Evolutionary conservation across 73 alveolate genomes (phyloP).

Genomic region (Paramecium sexaurelia): DNA sequence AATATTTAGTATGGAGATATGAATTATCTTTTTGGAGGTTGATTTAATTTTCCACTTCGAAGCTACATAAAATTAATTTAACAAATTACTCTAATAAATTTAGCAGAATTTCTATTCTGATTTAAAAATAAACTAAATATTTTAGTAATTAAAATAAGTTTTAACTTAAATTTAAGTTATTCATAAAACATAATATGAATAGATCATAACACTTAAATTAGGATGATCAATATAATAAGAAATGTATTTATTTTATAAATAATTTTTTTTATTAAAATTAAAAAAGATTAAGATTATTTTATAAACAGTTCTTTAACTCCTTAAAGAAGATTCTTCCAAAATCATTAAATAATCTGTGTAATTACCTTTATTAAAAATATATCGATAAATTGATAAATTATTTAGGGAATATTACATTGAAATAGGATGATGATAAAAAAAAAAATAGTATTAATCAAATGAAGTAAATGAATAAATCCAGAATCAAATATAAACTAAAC

Average conservation of each 20-base stretch:
- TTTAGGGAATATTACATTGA: no score
- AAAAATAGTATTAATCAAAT: no score
- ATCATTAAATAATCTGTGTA: not conserved
- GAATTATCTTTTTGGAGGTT: not conserved
- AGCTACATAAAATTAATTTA: not conserved
- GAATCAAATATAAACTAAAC: not conserved
- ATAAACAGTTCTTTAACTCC: not conserved
- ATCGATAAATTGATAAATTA: constrained; percentile 5
- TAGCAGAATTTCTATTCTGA: not conserved
- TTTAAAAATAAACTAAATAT: not conserved
- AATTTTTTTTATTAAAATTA: not conserved
- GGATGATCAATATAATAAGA: no score
- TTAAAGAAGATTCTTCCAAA: not conserved
- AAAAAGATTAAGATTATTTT: not conserved
- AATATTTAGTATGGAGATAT: not conserved
- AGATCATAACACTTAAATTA: no score
- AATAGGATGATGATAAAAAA: no score
- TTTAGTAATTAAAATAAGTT: not conserved
- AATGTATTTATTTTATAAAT: not conserved
- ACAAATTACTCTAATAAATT: not conserved
- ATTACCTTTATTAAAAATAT: not conserved
- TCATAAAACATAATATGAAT: no score
- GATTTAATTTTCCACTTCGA: constrained; percentile 3
- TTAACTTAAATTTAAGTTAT: not conserved
- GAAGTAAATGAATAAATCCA: not conserved